Evolutionary conservation across 1,284 basidiomycete genomes (phyloP).

Genomic region (Austroboletus novae-zelandiae): DNA sequence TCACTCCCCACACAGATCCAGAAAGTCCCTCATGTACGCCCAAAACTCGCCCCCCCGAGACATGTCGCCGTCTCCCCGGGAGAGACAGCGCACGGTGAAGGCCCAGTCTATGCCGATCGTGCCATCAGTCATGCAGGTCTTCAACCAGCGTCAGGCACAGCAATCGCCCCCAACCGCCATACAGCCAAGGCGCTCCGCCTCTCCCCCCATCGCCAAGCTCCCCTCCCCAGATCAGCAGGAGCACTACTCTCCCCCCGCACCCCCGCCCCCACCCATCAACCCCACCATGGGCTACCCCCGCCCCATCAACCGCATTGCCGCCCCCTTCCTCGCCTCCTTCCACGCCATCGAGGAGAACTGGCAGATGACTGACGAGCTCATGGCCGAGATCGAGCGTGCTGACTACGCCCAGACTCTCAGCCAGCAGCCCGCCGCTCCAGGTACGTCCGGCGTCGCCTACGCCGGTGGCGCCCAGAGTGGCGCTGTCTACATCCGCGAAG

Average conservation of each 20-base stretch:
- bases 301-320: constrained; percentile 52
- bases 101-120: constrained; percentile 61
- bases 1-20: constrained; percentile 58
- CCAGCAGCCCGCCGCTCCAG: constrained; percentile 37
- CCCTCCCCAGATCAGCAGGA: constrained; percentile 38
- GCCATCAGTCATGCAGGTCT: constrained; percentile 52
- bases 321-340: constrained; percentile 54
- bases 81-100: constrained; percentile 57
- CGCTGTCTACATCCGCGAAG: constrained; percentile 32
- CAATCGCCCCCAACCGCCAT: constrained; percentile 58
- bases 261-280: constrained; percentile 24
- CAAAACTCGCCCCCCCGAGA: constrained; percentile 54
- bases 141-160: constrained; percentile 39
- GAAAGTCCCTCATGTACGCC: constrained; percentile 37
- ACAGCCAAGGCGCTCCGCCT: constrained; percentile 42
- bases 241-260: constrained; percentile 32
- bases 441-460: constrained; percentile 49
- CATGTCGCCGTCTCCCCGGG: constrained; percentile 65
- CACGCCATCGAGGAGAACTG: constrained; percentile 54
- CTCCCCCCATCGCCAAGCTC: constrained; percentile 38
- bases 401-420: constrained; percentile 40
- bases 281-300: constrained; percentile 52
- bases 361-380: constrained; percentile 65
- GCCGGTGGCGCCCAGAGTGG: constrained; percentile 46
- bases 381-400: constrained; percentile 67